phyloP scores from a whole-genome alignment of 129 eudicot species.

The Smallanthus sonchifolius region DNA sequence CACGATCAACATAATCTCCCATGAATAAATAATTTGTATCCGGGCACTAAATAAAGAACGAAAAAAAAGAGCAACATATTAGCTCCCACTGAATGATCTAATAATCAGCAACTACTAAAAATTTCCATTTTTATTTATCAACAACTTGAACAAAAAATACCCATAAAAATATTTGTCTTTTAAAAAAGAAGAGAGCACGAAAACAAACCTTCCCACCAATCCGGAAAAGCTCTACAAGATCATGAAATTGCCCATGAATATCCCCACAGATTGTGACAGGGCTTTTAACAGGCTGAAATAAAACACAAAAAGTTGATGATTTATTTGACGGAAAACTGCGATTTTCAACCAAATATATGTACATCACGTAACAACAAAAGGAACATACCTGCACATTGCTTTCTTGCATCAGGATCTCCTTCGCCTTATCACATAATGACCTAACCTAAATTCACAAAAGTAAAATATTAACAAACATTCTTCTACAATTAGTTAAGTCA shows the following conservation, averaged over 20 bases:
- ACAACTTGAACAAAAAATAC: neutral
- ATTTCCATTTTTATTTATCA: neutral
- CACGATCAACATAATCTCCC: slow-evolving; percentile 98
- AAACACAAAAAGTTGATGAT: neutral
- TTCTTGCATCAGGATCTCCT: slow-evolving; percentile 85
- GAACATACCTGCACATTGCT: slow-evolving; percentile 87
- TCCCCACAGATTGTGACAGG: slow-evolving; percentile 97
- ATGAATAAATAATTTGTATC: slow-evolving; percentile 23
- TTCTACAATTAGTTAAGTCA: neutral
- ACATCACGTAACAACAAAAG: neutral
- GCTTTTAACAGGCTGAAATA: slow-evolving; percentile 84
- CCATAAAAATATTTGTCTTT: neutral
- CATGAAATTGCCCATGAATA: slow-evolving; percentile 96
- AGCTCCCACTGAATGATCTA: neutral
- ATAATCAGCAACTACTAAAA: neutral
- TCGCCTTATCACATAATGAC: slow-evolving; percentile 77
- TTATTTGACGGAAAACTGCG: neutral
- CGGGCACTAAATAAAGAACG: slow-evolving; percentile 63
- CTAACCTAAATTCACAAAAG: slow-evolving; percentile 47
- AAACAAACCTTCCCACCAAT: slow-evolving; percentile 78
- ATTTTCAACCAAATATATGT: neutral
- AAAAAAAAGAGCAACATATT: slow-evolving; percentile 3
- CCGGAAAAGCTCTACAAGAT: slow-evolving; percentile 92
- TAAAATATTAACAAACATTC: neutral
- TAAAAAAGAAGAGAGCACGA: neutral